Conservation (phyloP, 495 filamentous ascomycete species). For the Aspergillus haitiensis region DNA sequence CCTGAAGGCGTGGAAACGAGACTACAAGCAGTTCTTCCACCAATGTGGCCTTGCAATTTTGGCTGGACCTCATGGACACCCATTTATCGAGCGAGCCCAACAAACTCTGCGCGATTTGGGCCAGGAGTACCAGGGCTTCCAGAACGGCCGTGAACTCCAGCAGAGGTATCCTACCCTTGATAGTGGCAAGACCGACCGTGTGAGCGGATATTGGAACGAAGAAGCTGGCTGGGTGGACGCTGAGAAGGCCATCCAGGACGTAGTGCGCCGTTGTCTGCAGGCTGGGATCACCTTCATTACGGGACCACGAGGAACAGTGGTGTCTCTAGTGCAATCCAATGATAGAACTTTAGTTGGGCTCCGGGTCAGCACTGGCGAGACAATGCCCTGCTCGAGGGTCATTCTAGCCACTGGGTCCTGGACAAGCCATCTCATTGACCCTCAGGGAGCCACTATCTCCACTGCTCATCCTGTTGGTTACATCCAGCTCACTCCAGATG, state of each 20-base stretch:
- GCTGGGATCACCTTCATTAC: constrained; percentile 27
- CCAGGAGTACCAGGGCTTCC: not conserved
- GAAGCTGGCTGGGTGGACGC: constrained; percentile 74
- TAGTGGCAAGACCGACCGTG: constrained; percentile 40
- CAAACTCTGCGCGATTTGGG: constrained; percentile 5
- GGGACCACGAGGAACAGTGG: constrained; percentile 23
- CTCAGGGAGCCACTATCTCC: not conserved
- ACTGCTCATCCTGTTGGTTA: not conserved
- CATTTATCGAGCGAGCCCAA: constrained; percentile 9
- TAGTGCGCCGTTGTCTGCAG: constrained; percentile 36
- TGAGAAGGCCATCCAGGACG: constrained; percentile 58
- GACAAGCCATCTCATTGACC: constrained; percentile 66
- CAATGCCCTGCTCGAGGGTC: constrained; percentile 18
- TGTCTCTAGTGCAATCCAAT: not conserved
- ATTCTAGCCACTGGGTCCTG: constrained; percentile 80
- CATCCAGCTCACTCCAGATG: not conserved
- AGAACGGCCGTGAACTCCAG: constrained; percentile 1
- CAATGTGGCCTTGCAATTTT: constrained; percentile 3
- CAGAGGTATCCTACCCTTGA: constrained; percentile 29
- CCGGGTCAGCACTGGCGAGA: not conserved
- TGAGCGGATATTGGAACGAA: constrained; percentile 66
- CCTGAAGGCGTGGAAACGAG: constrained; percentile 2
- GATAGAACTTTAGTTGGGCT: not conserved
- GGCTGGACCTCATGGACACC: not conserved
- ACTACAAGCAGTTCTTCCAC: constrained; percentile 13